Evolutionary conservation across 163 green algal species (phyloP).

Genomic region (Prototheca cutis): DNA sequence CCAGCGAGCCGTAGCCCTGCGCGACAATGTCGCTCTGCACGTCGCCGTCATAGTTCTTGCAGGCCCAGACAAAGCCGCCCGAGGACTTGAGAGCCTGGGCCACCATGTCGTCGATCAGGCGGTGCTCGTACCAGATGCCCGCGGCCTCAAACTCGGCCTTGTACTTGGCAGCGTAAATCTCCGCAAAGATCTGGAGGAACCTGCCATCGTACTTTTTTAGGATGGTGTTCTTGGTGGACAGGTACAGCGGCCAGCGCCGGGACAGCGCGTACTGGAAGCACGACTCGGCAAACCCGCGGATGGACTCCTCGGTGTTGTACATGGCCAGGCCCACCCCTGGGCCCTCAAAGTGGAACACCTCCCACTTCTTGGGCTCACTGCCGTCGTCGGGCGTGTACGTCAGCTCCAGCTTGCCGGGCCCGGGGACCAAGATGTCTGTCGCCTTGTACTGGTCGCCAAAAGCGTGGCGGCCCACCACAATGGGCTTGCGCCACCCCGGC

Average conservation of each 20-base stretch:
- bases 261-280: conserved; percentile 85
- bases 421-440: conserved; percentile 75
- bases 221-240: conserved; percentile 98
- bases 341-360: conserved; percentile 30
- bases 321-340: conserved; percentile 79
- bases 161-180: conserved; percentile 71
- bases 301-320: conserved; percentile 96
- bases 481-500: conserved; percentile 84
- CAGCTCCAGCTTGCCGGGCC: conserved; percentile 75
- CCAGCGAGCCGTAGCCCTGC: conserved; percentile 88
- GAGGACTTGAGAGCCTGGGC: conserved; percentile 83
- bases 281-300: conserved; percentile 78
- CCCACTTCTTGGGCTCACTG: conserved; percentile 21
- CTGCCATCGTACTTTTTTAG: conserved; percentile 91
- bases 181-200: conserved; percentile 62
- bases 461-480: conserved; percentile 87
- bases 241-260: conserved; percentile 76
- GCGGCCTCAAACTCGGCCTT: conserved; percentile 71
- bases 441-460: conserved; percentile 96
- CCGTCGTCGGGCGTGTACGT: conserved; percentile 51
- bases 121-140: conserved; percentile 94
- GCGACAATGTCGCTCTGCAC: conserved; percentile 94
- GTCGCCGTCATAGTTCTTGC: conserved; percentile 91
- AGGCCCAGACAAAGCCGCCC: conserved; percentile 94
- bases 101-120: conserved; percentile 98